phyloP scores from a whole-genome alignment of 164 flowering plant species.

The Vitis vinifera region DNA sequence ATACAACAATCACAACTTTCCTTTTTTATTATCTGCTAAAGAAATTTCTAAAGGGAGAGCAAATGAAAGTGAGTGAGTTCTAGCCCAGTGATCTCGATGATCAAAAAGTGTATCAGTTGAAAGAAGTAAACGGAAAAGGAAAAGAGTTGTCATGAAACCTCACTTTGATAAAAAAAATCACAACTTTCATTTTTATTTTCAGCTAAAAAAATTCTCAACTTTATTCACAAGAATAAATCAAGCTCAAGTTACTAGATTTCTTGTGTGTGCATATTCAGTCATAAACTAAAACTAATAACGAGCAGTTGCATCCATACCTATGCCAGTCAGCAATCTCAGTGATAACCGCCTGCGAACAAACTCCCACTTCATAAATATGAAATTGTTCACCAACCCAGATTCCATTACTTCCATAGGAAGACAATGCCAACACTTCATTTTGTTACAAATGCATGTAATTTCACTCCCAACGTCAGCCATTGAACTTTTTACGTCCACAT shows the following conservation, averaged over 20 bases:
- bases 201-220: not conserved
- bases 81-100: too few species aligned
- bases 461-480: conserved; percentile 25
- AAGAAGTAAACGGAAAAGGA: too few species aligned
- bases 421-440: conserved; percentile 60
- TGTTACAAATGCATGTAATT: conserved; percentile 28
- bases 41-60: too few species aligned
- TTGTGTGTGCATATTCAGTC: not conserved
- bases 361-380: conserved; percentile 66
- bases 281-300: not conserved
- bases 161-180: too few species aligned
- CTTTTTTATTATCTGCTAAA: too few species aligned
- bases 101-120: not conserved
- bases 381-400: conserved; percentile 36
- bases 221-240: not conserved
- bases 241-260: too few species aligned
- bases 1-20: too few species aligned
- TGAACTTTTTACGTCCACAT: conserved; percentile 9
- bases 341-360: conserved; percentile 49
- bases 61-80: too few species aligned
- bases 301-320: conserved; percentile 38
- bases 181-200: too few species aligned
- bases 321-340: conserved; percentile 34
- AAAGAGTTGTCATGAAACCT: too few species aligned
- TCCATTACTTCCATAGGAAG: conserved; percentile 37